These are phyloP conservation scores for Xylaria sp. DNA, from an alignment of 2,329 filamentous ascomycete genomes.

Conservation along the genomic window DNA sequence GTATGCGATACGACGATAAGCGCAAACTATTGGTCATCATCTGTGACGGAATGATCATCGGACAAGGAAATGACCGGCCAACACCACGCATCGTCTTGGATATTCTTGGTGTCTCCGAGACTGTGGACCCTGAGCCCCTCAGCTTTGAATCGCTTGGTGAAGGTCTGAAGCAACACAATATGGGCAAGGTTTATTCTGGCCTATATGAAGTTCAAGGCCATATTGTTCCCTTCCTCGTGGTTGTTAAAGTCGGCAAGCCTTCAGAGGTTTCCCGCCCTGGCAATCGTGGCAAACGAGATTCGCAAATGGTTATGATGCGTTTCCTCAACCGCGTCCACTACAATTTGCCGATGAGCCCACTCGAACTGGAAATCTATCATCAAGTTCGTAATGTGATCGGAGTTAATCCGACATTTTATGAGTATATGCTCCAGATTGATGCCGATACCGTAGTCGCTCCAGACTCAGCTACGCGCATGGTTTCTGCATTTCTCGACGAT, in stretches of 20 bases:
- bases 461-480: slow-evolving; percentile 90
- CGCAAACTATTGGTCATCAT: slow-evolving; percentile 91
- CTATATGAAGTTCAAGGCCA: slow-evolving; percentile 97
- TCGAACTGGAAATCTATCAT: slow-evolving; percentile 98
- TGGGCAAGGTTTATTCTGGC: slow-evolving; percentile 98
- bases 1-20: slow-evolving; percentile 98
- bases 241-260: slow-evolving; percentile 97
- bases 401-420: slow-evolving; percentile 97
- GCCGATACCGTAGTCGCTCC: slow-evolving; percentile 92
- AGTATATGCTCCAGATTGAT: slow-evolving; percentile 95
- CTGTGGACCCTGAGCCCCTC: slow-evolving; percentile 90
- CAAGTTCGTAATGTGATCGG: slow-evolving; percentile 99
- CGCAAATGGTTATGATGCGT: slow-evolving; percentile 97
- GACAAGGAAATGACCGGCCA: slow-evolving; percentile 94
- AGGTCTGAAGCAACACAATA: slow-evolving; percentile 97
- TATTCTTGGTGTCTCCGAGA: slow-evolving; percentile 92
- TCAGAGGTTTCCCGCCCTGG: slow-evolving; percentile 93
- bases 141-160: slow-evolving; percentile 97
- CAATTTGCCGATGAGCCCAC: slow-evolving; percentile 91
- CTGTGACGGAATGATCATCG: slow-evolving; percentile 99
- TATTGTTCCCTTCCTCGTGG: slow-evolving; percentile 94
- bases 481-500: slow-evolving; percentile 88
- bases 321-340: slow-evolving; percentile 99
- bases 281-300: slow-evolving; percentile 99
- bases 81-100: slow-evolving; percentile 96